Conservation (phyloP, 2,329 filamentous ascomycete genomes). For the Stachybotrys chartarum region DNA sequence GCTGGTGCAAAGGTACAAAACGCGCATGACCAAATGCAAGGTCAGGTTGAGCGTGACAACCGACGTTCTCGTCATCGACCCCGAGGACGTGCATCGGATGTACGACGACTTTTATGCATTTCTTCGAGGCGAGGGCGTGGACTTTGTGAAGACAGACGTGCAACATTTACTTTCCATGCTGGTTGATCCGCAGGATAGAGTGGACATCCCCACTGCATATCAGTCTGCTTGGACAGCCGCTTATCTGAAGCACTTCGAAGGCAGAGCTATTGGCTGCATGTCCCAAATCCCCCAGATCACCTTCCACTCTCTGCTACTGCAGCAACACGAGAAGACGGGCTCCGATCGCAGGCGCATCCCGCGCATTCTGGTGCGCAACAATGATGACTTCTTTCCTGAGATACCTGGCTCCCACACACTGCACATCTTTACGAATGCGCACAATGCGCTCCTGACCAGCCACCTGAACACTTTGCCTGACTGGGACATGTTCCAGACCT, state of each 20-base stretch:
- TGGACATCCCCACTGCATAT: conserved; percentile 60
- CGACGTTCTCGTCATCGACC: too few species aligned
- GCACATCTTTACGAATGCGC: conserved; percentile 84
- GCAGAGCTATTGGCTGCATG: conserved; percentile 80
- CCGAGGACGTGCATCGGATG: conserved; percentile 57
- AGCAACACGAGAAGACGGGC: too few species aligned
- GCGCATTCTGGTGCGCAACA: conserved; percentile 64
- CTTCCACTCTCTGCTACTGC: conserved; percentile 70
- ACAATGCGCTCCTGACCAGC: conserved; percentile 71
- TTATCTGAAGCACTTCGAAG: conserved; percentile 64
- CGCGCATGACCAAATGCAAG: conserved; percentile 44
- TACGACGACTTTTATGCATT: conserved; percentile 85
- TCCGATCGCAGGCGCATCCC: too few species aligned
- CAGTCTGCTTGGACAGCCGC: conserved; percentile 75
- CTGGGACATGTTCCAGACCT: conserved; percentile 56
- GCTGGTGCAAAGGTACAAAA: conserved; percentile 67
- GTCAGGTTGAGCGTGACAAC: conserved; percentile 53
- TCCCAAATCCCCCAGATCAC: conserved; percentile 73
- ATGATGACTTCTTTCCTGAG: conserved; percentile 78
- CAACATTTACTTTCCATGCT: conserved; percentile 77
- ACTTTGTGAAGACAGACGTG: conserved; percentile 79
- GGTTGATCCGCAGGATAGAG: conserved; percentile 56
- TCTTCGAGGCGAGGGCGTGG: conserved; percentile 60
- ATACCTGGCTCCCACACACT: conserved; percentile 71
- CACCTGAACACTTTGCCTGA: conserved; percentile 78